Evolutionary conservation across 331 rosid genomes (phyloP).

Genomic region (Pyracantha coccinea): DNA sequence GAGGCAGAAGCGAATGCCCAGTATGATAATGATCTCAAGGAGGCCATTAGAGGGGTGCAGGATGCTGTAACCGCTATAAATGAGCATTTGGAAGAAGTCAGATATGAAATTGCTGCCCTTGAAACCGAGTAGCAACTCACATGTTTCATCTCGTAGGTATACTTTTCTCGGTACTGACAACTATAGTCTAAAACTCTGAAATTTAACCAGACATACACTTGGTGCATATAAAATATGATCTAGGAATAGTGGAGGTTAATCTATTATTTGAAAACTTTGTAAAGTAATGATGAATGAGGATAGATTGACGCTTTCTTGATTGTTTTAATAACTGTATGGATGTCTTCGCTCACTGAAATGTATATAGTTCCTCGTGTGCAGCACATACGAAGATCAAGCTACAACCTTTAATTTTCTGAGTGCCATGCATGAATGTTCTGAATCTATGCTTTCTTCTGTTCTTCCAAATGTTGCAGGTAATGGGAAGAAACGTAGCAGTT

Average conservation of each 20-base stretch:
- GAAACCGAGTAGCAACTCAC: conserved; percentile 38
- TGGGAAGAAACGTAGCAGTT: no score
- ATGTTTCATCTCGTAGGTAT: background rate
- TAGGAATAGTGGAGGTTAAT: background rate
- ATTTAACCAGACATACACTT: no score
- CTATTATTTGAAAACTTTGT: background rate
- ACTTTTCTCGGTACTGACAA: background rate
- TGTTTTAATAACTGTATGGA: background rate
- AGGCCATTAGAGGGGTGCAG: conserved; percentile 87
- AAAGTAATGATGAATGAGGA: background rate
- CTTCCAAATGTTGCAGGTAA: background rate
- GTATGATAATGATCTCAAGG: conserved; percentile 77
- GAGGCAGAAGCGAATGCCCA: conserved; percentile 91
- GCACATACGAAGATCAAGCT: background rate
- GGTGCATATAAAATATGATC: background rate
- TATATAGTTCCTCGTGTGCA: background rate
- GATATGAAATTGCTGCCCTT: conserved; percentile 90
- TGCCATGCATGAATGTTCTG: background rate
- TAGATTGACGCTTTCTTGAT: background rate
- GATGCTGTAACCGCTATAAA: conserved; percentile 72
- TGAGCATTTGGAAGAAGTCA: conserved; percentile 84
- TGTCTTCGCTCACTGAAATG: background rate
- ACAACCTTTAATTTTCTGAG: background rate
- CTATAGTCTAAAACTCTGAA: background rate
- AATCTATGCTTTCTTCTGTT: background rate